Base-by-base conservation (phyloP, 2,329 filamentous ascomycete genomes). In the Epichloe amarillans region DNA sequence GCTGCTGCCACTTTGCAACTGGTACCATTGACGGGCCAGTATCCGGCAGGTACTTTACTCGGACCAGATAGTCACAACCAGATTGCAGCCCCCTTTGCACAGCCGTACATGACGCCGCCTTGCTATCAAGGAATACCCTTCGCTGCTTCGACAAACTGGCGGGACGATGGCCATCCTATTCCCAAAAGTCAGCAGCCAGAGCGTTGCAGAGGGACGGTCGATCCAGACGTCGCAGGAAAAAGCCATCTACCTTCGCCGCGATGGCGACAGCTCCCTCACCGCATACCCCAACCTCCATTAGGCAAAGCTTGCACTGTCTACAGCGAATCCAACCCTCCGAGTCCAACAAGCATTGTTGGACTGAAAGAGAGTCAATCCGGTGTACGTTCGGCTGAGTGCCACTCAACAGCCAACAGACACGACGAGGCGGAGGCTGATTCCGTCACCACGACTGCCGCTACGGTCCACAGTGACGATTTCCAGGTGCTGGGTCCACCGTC, bases 391-490 rank as follows among this genome's bases (percentile, higher is more conserved):
- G 15, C 10, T 12, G n/a, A 17, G 10, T 10, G 17, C 5, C 8
- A 10, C 30, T 37, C 40, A 15, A 30, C 33, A 38, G 40, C n/a
- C 12, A 4, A 26, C 21, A 15, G 10, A 11, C n/a, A 21, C 26
- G 7, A 36, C 7, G 30, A 39, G n/a, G 46, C 46, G 10, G 54
- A 53, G 30, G 23, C 37, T 3, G 41, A 54, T 12, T 66, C 64
- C 4, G 54, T 62, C 5, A 52, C 51, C 21, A 65, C 62, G 3
- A 59, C 61, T 38, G 55, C 54, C 33, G 67, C 67, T 12, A 68
- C 66, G 2, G 66, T 70, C 4, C 61, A 64, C 40, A 68, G 61
- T 30, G 66, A 70, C 36, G 66, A 68, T 49, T 68, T 61, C 33
- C 54, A 63, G 7, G 46, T 57, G 5, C 38, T 51, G 5, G 33